Base-by-base conservation (phyloP, 257 asterid genomes). In the Nicotiana otophora region DNA sequence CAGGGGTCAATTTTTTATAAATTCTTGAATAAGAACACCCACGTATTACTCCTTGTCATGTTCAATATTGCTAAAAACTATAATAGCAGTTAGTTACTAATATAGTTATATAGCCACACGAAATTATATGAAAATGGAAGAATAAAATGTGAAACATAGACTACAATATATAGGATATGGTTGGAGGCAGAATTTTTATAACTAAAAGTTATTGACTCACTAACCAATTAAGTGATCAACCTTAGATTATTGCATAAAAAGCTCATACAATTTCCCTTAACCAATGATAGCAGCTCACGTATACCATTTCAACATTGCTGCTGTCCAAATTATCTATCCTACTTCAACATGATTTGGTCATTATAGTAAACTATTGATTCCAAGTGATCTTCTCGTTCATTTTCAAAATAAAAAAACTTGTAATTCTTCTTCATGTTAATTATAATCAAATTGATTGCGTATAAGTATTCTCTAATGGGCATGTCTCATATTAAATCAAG, bases 261-360 rank as follows among this genome's bases (percentile, higher is more conserved):
- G 54, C 55, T 61, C 80, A 63, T 26, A 60, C 53, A 84, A 53
- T 15, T 20, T 19, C 10, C 39, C 31, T 51, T 30, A 46, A 46
- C 93, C 90, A 90, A 81, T 87, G 80, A 20, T 53, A 72, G 72
- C 39, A 39, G 5, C 80, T 77, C 95, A 90, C 83, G 90, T 87
- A 79, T 36, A 63, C 10, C 77, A 66, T 77, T 67, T 78, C 81
- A 75, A 76, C 79, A 76, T 79, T 84, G 82, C 82, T 53, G 36
- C 77, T 19, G 31, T 26, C 75, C 68, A 83, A 42, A 70, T 58
- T 30, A 65, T 81, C 66, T 11, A 33, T 74, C 80, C 58, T 8
- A 63, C 64, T 14, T 74, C 82, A 78, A 48, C 81, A 78, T 39
- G 80, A 72, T 46, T 46, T 74, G 42, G 14, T 16, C 51, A 26